Evolutionary conservation across 805 yeast genomes (phyloP), one percentile per base, ranked within the genome.

Genomic region (Blastobotrys muscicola): DNA sequence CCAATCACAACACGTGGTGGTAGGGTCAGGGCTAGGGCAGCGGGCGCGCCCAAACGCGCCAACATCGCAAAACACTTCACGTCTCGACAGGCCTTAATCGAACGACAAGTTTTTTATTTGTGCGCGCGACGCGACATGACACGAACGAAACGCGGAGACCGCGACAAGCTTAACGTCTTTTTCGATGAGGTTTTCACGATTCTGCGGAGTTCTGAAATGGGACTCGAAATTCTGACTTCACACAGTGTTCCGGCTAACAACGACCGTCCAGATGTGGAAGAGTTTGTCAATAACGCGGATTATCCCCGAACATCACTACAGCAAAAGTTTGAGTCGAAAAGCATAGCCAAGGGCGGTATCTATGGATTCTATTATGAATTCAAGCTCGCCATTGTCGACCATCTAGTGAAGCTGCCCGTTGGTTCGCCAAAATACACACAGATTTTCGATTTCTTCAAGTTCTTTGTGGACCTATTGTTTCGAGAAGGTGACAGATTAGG

Each of bases 401-500:
- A 43, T 3, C 48, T 61, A 7, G 46, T 49, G 16, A 39, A 50
- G 35, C 41, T 38, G 3, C 53, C 53, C 7, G 58, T 60, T 44
- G 59, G 59, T 16, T 49, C 59, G 31, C 48, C 48, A 26, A 49
- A 45, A 33, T 63, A 63, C 47, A 46, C 36, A 9, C 54, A 46
- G 34, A 31, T 56, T 10, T 39, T 53, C 41, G 45, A 47, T 34
- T 52, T 60, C 32, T 63, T 59, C 50, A 53, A 51, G 46, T 62
- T 54, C 46, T 45, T 55, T 12, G 50, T 53, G 2, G 65, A 62
- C 36, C 49, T 62, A 43, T 44, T 64, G 13, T 39, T 58, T 31
- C 57, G 66, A 12, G 68, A 63, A 45, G 62, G 56, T 13, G 42
- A 49, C 33, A 55, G 67, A 26, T 47, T 60, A 23, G 55, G 52